A percentile compares a stretch with the other conserved stretches of the same genome.
Evolutionary conservation across 345 rosid genomes (phyloP).

Genomic region (Arabidopsis suecica): DNA sequence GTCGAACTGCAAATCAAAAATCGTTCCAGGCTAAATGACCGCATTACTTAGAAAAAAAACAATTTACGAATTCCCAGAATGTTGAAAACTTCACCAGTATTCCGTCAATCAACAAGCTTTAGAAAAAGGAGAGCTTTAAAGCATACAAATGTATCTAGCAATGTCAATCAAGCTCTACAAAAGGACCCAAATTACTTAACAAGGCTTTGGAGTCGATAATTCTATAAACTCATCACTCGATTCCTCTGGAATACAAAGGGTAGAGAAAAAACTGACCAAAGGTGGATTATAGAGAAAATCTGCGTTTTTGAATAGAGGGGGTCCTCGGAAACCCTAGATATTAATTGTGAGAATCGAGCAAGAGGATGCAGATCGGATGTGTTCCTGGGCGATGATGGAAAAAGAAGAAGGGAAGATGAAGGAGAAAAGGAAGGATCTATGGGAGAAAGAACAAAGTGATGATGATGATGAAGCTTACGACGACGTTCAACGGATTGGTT

Average conservation of each 20-base stretch:
- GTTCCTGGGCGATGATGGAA: not conserved
- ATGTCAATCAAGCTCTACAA: slow-evolving; percentile 24
- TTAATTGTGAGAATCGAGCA: slow-evolving; percentile 21
- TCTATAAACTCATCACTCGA: slow-evolving; percentile 16
- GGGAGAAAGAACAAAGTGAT: slow-evolving; percentile 22
- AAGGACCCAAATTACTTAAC: slow-evolving; percentile 27
- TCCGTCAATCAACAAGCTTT: slow-evolving; percentile 14
- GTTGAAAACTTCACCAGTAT: not conserved
- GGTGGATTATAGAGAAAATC: not conserved
- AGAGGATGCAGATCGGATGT: slow-evolving; percentile 33
- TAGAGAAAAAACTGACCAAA: slow-evolving; percentile 31
- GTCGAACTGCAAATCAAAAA: not conserved
- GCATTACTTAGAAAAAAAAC: not conserved
- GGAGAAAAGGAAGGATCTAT: slow-evolving; percentile 33
- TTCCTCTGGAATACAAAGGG: not conserved
- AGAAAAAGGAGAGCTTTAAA: not conserved
- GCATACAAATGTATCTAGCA: slow-evolving; percentile 8
- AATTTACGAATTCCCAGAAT: not conserved
- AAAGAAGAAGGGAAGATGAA: slow-evolving; percentile 7
- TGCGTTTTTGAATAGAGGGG: not conserved
- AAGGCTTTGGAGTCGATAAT: not conserved
- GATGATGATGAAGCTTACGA: slow-evolving; percentile 23
- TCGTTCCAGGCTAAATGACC: slow-evolving; percentile 2
- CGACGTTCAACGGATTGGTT: slow-evolving; percentile 41
- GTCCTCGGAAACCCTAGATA: slow-evolving; percentile 43